Base-by-base conservation (phyloP, 2,329 filamentous ascomycete species). In the Sporothrix mexicana region DNA sequence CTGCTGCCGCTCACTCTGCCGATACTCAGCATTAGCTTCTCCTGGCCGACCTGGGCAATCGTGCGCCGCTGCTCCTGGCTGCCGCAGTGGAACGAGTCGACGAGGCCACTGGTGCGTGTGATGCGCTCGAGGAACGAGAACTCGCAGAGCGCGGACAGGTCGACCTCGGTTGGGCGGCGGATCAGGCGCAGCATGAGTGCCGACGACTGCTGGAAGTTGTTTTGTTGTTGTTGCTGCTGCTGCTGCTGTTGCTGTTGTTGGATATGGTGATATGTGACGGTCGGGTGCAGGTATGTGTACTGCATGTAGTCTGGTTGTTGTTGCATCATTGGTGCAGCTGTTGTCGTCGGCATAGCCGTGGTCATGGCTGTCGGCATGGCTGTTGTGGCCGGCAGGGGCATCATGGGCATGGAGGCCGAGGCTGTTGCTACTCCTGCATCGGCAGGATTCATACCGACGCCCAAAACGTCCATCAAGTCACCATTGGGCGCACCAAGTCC, bases 71-170 rank as follows among this genome's bases (percentile, higher is more conserved):
- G 53, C 23, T 70, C 68, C 4, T 47, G 68, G 68, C 68, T 70
- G 53, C 68, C 68, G 53, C 68, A 70, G 23, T 17, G 53, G 41
- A 70, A 70, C 2, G 68, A 70, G 41, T 70, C 68, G 53, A 70
- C 53, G 41, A 70, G 51, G 12, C 68, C 68, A 41, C 68, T 70
- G 20, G 68, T 70, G n/a, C 68, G 68, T 2, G 68, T 70, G 20
- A 70, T 57, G 23, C 53, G 53, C 68, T 70, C 68, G 53, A 70
- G 68, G 51, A 70, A 70, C 9, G 68, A 45, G 53, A 70, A 70
- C n/a, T 70, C 68, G 68, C 68, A 70, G 13, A 70, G 23, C 3
- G 53, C 23, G 1, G 68, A 47, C 41, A 70, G 53, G 53, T 70
- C 68, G 20, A 70, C 8, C 20, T 70, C 53, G 68, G 68, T 70